Base-by-base conservation (phyloP, 768 basidiomycete genomes). In the Dendrothele bispora region DNA sequence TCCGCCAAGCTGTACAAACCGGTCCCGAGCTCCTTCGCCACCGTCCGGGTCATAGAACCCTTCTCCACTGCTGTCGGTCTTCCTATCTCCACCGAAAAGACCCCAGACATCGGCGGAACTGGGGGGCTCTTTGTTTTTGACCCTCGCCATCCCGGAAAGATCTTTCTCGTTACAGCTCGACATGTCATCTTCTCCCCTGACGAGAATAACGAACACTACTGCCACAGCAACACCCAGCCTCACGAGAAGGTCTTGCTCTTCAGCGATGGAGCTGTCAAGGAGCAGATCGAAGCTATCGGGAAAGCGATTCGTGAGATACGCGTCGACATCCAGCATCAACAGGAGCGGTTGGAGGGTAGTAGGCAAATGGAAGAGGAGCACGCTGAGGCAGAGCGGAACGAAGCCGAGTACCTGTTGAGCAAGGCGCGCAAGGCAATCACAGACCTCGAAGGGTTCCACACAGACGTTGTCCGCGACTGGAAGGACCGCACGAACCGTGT, bases 31-130 rank as follows among this genome's bases (percentile, higher is more conserved):
- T 18, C 39, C 35, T 37, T 60, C 47, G 11, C 53, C 34, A 55
- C 52, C 22, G 48, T 37, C 28, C 25, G 32, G 12, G 46, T 51
- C 14, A 46, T 51, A 21, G 42, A 49, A 12, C 58, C 56, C 22
- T 48, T 62, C 49, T 50, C 61, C 27, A 56, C 61, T 27, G 14
- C 54, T 17, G 58, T 62, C n/a, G 56, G 61, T 45, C 55, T 60
- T 14, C 44, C 28, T 1, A 57, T 60, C 42, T 46, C 55, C 44
- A 29, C 61, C 49, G 50, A 28, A 17, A 28, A 15, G 11, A 49
- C 50, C n/a, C 36, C 50, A 37, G 14, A 30, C 37, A n/a, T 59
- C 27, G 52, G 53, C 49, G 60, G 60, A 3, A 61, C 61, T 1
- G 42, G 60, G 5, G 55, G 58, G 14, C 52, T 55, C 49, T 61